Percentiles rank a stretch among this genome's conserved stretches.
These are phyloP conservation scores for Colletotrichum costaricense DNA, from an alignment of 2,329 filamentous ascomycete genomes.

Conservation along the genomic window DNA sequence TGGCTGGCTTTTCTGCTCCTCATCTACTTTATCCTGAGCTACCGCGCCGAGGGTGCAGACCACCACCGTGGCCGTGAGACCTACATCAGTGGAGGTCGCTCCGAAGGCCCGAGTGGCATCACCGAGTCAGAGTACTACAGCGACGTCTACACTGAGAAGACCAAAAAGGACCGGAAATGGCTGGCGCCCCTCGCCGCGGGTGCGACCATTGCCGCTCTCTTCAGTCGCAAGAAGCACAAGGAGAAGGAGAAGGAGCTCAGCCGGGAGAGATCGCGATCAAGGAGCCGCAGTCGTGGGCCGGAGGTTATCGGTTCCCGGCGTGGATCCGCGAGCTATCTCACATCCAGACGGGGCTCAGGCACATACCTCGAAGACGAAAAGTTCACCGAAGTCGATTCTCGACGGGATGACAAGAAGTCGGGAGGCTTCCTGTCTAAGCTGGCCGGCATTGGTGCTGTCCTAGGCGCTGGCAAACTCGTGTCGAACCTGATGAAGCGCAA, in stretches of 20 bases:
- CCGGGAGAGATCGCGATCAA: conserved; percentile 50
- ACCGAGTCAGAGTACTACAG: conserved; percentile 55
- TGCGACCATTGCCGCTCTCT: conserved; percentile 59
- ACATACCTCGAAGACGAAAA: conserved; percentile 76
- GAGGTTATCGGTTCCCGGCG: conserved; percentile 65
- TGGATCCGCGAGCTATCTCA: conserved; percentile 66
- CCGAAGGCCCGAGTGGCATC: conserved; percentile 55
- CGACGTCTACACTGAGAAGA: conserved; percentile 51
- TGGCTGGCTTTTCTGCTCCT: conserved; percentile 80
- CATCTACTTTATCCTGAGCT: conserved; percentile 84
- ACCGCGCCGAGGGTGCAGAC: conserved; percentile 68
- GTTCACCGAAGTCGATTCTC: conserved; percentile 58
- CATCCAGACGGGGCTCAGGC: conserved; percentile 63
- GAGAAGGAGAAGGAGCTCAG: conserved; percentile 52
- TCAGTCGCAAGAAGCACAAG: conserved; percentile 56
- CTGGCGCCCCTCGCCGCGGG: conserved; percentile 65
- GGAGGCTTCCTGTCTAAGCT: conserved; percentile 70
- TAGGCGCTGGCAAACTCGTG: conserved; percentile 72
- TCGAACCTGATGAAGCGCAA: conserved; percentile 69
- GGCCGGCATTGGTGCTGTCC: conserved; percentile 68
- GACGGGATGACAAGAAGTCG: conserved; percentile 49
- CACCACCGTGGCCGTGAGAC: conserved; percentile 61
- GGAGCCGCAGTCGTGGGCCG: conserved; percentile 51
- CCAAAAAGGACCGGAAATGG: conserved; percentile 54
- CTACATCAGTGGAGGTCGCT: conserved; percentile 69